Conservation (phyloP, 768 basidiomycete genomes). For the Suillus placidus region DNA sequence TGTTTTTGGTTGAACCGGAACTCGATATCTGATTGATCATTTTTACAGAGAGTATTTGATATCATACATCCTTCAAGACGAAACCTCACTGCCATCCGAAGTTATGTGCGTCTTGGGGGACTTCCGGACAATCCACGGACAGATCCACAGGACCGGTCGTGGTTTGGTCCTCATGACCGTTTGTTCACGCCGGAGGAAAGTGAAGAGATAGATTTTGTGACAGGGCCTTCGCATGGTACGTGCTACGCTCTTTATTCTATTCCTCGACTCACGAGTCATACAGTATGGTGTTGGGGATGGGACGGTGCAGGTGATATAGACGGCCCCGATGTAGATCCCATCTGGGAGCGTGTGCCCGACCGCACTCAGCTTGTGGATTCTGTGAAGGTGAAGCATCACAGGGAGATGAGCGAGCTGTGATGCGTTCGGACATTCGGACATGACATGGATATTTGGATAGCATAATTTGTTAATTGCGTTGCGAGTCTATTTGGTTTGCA, state of each 20-base stretch:
- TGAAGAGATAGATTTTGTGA: constrained; percentile 71
- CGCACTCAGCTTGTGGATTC: constrained; percentile 58
- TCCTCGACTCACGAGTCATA: background rate
- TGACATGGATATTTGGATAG: background rate
- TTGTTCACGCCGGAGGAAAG: constrained; percentile 89
- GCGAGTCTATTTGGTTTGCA: background rate
- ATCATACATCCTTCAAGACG: constrained; percentile 89
- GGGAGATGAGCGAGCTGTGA: constrained; percentile 37
- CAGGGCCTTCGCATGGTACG: constrained; percentile 85
- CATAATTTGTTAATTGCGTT: background rate
- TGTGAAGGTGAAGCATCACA: constrained; percentile 72
- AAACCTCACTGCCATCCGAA: constrained; percentile 95
- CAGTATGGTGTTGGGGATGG: constrained; percentile 99
- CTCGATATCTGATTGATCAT: constrained; percentile 9
- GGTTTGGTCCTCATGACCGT: constrained; percentile 98
- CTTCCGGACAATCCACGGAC: constrained; percentile 94
- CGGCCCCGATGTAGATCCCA: constrained; percentile 96
- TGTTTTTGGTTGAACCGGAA: constrained; percentile 23
- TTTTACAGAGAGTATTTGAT: constrained; percentile 81
- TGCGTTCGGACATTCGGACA: background rate
- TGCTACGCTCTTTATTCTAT: background rate
- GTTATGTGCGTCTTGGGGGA: constrained; percentile 93
- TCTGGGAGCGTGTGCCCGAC: constrained; percentile 88
- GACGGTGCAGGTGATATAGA: constrained; percentile 98
- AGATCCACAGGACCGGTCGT: constrained; percentile 95